Evolutionary conservation across 495 filamentous ascomycete species (phyloP), one percentile per base, ranked within the genome.

Genomic region (Hypoxylon intermedium): DNA sequence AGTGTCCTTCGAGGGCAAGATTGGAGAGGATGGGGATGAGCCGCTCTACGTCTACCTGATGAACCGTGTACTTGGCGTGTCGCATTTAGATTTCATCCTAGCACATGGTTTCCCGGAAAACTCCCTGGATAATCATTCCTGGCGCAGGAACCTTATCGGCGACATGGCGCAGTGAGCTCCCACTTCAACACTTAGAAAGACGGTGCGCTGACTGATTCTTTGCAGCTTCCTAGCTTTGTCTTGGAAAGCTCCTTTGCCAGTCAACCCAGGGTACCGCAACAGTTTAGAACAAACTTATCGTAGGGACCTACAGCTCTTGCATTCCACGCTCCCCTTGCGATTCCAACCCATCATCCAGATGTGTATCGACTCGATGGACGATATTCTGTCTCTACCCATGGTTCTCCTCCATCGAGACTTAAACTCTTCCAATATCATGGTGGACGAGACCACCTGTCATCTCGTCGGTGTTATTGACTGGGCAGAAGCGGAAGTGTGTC

Each of bases 391-490:
- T 15, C 67, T 78, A 2, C 75, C 74, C n/a, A 75, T 73, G 66
- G 75, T 75, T 5, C 67, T 78, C 12, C 67, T 78, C 5, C 73
- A 76, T 47, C 52, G 49, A 30, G 75, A 74, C 45, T 74, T 78
- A 55, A 71, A 72, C 20, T 36, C 53, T 19, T 71, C 57, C 58
- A 78, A 78, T 52, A 71, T 78, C 50, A 72, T 76, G 28, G 74
- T 77, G 0, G 63, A 78, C 30, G 63, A 72, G 33, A 52, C 4
- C 9, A 58, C 70, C 31, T 76, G 60, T 46, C 68, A 72, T 61
- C 52, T 78, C 7, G 65, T 69, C 26, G 75, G 74, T n/a, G 75
- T 78, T 12, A 63, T 78, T 28, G 73, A 77, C 61, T 78, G 71
- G 75, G 73, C 74, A 1, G 71, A 78, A 60, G 71, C 74, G 0